A percentile compares a stretch with the other conserved stretches of the same genome.
phyloP scores from a whole-genome alignment of 192 early-diverging fungal genomes.

The Backusella tuberculispora region DNA sequence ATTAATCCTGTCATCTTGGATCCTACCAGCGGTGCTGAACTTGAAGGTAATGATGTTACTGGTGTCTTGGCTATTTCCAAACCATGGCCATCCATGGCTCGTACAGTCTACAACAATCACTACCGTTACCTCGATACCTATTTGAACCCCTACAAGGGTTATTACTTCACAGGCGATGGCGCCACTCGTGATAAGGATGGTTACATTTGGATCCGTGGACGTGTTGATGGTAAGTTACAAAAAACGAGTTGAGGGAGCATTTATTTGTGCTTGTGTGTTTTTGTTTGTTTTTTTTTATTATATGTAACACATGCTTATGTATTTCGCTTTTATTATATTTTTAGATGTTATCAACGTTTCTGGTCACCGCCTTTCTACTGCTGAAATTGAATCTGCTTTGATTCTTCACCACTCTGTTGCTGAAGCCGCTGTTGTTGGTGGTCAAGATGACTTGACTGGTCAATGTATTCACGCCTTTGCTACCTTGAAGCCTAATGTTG shows the following conservation, averaged over 20 bases:
- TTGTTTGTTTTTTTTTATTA: not conserved
- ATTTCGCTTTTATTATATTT: not conserved
- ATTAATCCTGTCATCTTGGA: conserved; percentile 87
- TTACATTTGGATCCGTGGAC: conserved; percentile 95
- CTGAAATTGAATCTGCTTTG: conserved; percentile 94
- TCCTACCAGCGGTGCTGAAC: conserved; percentile 73
- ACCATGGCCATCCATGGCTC: conserved; percentile 91
- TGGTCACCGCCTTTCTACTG: conserved; percentile 92
- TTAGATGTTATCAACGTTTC: conserved; percentile 93
- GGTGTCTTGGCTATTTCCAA: conserved; percentile 90
- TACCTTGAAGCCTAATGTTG: conserved; percentile 72
- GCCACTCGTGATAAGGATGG: conserved; percentile 90
- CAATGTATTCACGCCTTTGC: conserved; percentile 89
- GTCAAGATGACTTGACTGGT: conserved; percentile 88
- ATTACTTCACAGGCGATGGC: conserved; percentile 94
- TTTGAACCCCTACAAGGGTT: conserved; percentile 85
- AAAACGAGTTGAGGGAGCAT: not conserved
- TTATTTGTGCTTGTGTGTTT: not conserved
- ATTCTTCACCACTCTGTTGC: conserved; percentile 83
- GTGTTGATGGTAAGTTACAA: conserved; percentile 59
- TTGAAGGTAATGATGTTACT: conserved; percentile 84
- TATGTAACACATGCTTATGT: not conserved
- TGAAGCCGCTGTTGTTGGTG: conserved; percentile 92
- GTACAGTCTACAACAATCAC: conserved; percentile 92
- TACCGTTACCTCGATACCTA: conserved; percentile 93